A percentile compares a stretch with the other conserved stretches of the same genome.
phyloP scores from a whole-genome alignment of 2,329 filamentous ascomycete genomes.

The Calcarisporium arbuscula region DNA sequence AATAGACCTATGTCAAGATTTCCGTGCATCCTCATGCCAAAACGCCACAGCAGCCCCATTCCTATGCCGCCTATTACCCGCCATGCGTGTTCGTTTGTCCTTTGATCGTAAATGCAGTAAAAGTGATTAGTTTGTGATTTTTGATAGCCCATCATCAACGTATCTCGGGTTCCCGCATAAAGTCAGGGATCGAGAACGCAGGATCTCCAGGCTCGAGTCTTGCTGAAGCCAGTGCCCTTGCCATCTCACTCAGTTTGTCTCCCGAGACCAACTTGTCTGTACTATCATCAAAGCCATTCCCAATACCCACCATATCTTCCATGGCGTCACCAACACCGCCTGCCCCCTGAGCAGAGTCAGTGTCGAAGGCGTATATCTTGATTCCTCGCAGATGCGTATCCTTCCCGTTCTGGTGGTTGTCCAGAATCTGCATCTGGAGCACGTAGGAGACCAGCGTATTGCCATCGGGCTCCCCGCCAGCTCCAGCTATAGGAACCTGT shows the following conservation, averaged over 20 bases:
- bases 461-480: constrained; percentile 55
- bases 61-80: too few species aligned
- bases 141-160: constrained; percentile 18
- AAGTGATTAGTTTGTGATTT: too few species aligned
- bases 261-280: constrained; percentile 5
- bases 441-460: constrained; percentile 82
- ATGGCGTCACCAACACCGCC: constrained; percentile 28
- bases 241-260: constrained; percentile 21
- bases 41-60: too few species aligned
- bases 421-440: constrained; percentile 81
- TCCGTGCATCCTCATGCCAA: too few species aligned
- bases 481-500: constrained; percentile 60
- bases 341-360: constrained; percentile 37
- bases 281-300: constrained; percentile 13
- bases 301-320: constrained; percentile 21
- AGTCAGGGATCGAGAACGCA: constrained; percentile 31
- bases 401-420: constrained; percentile 99
- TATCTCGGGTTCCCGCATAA: constrained; percentile 37
- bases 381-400: constrained; percentile 95
- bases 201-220: constrained; percentile 27
- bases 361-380: constrained; percentile 68
- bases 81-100: too few species aligned
- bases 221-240: constrained; percentile 18
- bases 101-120: too few species aligned
- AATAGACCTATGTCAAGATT: too few species aligned